A percentile compares a stretch with the other conserved stretches of the same genome.
These are phyloP conservation scores for Carex sylvatica DNA, from an alignment of 202 grass and related monocot genomes.

Conservation along the genomic window DNA sequence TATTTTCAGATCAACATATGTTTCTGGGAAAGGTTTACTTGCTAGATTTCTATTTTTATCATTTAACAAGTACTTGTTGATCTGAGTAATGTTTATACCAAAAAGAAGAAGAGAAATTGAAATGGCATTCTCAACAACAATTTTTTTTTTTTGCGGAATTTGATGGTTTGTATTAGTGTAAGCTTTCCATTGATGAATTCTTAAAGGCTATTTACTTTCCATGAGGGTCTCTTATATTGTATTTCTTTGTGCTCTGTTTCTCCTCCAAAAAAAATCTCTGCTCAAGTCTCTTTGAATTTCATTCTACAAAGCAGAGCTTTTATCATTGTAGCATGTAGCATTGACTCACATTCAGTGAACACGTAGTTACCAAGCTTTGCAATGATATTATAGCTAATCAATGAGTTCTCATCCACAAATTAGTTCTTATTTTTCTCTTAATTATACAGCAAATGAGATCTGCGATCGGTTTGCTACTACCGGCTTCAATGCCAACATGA, in stretches of 20 bases:
- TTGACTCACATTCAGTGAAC: neutral
- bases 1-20: neutral
- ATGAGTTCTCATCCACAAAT: neutral
- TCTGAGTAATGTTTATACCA: neutral
- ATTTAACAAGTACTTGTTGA: neutral
- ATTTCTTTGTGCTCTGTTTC: neutral
- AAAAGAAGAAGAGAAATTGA: neutral
- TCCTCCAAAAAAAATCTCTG: neutral
- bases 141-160: no score
- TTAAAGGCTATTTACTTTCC: neutral
- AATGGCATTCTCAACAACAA: neutral
- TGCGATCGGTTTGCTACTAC: conserved; percentile 57
- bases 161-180: neutral
- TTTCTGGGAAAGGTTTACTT: neutral
- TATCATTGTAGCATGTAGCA: neutral
- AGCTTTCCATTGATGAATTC: neutral
- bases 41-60: neutral
- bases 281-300: neutral
- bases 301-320: neutral
- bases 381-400: neutral
- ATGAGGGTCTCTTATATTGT: no score
- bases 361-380: neutral
- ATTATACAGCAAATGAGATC: conserved; percentile 53
- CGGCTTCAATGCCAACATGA: conserved; percentile 71
- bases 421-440: neutral